Percentiles rank a stretch among this genome's conserved stretches.
Conservation (phyloP, 2,329 filamentous ascomycete genomes). For the Fusarium sarcochroum region DNA sequence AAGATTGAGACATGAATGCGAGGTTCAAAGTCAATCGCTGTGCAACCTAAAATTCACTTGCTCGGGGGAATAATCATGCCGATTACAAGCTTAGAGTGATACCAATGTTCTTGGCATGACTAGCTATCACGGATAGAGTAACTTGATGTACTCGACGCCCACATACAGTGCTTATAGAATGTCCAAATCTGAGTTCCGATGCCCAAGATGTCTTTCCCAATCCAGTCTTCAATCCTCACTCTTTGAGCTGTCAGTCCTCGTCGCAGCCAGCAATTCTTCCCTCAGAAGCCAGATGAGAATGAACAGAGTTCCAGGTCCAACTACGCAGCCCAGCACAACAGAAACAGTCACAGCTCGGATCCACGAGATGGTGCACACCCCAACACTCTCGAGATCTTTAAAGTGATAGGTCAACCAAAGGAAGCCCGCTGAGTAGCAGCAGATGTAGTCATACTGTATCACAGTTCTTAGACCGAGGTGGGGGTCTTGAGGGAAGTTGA, state of each 20-base stretch:
- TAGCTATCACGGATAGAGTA: too few species aligned
- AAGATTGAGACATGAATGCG: not conserved
- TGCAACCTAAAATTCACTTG: not conserved
- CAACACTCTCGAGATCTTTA: constrained; percentile 41
- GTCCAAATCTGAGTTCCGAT: not conserved
- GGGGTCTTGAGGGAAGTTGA: constrained; percentile 28
- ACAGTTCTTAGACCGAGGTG: constrained; percentile 36
- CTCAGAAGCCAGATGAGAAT: constrained; percentile 39
- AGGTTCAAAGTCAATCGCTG: not conserved
- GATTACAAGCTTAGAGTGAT: not conserved
- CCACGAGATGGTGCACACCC: constrained; percentile 29
- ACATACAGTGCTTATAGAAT: too few species aligned
- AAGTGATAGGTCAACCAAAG: constrained; percentile 47
- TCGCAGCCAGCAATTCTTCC: constrained; percentile 33
- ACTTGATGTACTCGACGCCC: too few species aligned
- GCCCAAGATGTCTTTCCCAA: not conserved
- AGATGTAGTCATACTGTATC: constrained; percentile 51
- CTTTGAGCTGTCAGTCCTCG: not conserved
- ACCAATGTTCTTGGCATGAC: not conserved
- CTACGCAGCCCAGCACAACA: not conserved
- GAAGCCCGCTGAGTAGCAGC: constrained; percentile 31
- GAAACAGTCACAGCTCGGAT: constrained; percentile 2
- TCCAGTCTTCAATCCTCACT: not conserved
- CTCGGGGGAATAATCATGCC: constrained; percentile 1
- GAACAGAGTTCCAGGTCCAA: constrained; percentile 37